phyloP scores from a whole-genome alignment of 768 basidiomycete species.

The Suillus bovinus region DNA sequence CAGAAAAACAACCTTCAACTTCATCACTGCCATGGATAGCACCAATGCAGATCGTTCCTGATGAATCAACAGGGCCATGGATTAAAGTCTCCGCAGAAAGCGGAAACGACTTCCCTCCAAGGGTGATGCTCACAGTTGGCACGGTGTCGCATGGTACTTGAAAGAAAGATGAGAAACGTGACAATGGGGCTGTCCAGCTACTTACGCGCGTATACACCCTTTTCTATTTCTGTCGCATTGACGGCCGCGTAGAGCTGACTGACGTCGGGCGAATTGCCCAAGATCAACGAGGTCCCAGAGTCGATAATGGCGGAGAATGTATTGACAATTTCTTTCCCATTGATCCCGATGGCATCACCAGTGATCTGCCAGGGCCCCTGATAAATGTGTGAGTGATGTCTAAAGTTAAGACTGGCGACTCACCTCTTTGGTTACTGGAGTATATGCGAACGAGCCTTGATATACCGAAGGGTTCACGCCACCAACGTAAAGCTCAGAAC shows the following conservation, averaged over 20 bases:
- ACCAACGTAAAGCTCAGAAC: constrained; percentile 43
- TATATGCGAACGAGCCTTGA: constrained; percentile 39
- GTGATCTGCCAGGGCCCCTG: constrained; percentile 27
- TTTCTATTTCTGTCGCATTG: constrained; percentile 28
- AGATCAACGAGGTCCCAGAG: constrained; percentile 46
- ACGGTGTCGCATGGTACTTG: constrained; percentile 26
- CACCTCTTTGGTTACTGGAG: constrained; percentile 32
- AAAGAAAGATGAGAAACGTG: constrained; percentile 5
- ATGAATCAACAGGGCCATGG: constrained; percentile 29
- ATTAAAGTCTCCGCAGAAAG: constrained; percentile 34
- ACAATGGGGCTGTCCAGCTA: neutral
- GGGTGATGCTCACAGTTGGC: constrained; percentile 33
- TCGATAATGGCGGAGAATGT: constrained; percentile 39
- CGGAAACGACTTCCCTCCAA: constrained; percentile 33
- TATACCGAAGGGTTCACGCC: constrained; percentile 42
- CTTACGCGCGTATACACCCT: constrained; percentile 37
- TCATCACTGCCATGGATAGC: constrained; percentile 17
- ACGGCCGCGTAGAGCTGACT: constrained; percentile 30
- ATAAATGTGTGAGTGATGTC: constrained; percentile 5
- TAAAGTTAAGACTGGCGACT: constrained; percentile 9
- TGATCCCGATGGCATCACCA: constrained; percentile 19
- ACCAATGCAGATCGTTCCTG: constrained; percentile 19
- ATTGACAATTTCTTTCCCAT: constrained; percentile 17
- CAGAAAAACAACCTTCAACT: too few relatives aligned
- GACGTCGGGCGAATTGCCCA: constrained; percentile 42